A percentile compares a stretch with the other conserved stretches of the same genome.
Evolutionary conservation across 768 basidiomycete species (phyloP).

Genomic region (Lepiota venenata): DNA sequence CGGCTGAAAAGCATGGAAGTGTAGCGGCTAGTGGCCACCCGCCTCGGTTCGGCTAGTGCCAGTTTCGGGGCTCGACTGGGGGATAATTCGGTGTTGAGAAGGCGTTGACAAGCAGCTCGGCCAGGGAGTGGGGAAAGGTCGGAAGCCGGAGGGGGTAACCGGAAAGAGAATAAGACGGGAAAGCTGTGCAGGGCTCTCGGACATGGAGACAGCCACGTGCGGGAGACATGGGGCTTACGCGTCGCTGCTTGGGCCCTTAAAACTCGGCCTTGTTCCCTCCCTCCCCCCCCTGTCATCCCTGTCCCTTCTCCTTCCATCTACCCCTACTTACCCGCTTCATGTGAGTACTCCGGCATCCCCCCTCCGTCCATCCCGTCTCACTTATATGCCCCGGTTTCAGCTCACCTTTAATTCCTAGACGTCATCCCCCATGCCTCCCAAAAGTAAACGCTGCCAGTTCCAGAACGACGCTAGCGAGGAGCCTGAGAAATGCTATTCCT

Average conservation of each 20-base stretch:
- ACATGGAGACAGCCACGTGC: constrained; percentile 13
- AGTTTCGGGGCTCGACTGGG: no score
- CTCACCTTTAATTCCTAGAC: not conserved
- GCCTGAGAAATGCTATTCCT: constrained; percentile 71
- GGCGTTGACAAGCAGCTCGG: no score
- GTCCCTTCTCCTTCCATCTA: constrained; percentile 1
- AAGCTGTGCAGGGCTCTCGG: constrained; percentile 16
- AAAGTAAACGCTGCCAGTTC: constrained; percentile 89
- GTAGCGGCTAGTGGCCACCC: no score
- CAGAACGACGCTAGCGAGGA: constrained; percentile 43
- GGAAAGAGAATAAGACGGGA: constrained; percentile 2
- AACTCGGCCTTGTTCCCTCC: constrained; percentile 14
- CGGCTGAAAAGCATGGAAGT: no score
- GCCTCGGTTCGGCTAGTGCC: no score
- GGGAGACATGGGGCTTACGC: constrained; percentile 28
- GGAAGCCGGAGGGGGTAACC: constrained; percentile 11
- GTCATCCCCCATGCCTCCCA: constrained; percentile 59
- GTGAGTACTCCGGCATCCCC: constrained; percentile 7
- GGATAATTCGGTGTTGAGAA: no score
- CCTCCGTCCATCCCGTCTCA: constrained; percentile 5
- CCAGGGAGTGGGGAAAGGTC: not conserved
- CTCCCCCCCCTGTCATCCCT: not conserved
- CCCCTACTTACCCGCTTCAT: constrained; percentile 8
- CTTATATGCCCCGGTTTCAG: not conserved
- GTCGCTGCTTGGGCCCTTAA: constrained; percentile 21